Evolutionary conservation across 805 yeast genomes (phyloP).

Genomic region (Candida ficus): DNA sequence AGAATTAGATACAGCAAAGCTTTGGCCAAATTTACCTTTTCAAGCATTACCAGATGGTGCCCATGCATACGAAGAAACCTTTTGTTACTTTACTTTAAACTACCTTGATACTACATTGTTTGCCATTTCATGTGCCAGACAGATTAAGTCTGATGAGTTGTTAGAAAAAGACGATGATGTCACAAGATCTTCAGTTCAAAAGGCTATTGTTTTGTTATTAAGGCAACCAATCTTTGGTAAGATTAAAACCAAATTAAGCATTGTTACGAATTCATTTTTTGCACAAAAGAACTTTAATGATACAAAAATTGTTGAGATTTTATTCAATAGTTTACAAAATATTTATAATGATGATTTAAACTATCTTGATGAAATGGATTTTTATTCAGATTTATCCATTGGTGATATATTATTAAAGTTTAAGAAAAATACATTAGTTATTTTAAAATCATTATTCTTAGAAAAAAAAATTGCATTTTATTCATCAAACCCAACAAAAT

Average conservation of each 20-base stretch:
- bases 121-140: constrained; percentile 92
- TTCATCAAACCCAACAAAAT: constrained; percentile 70
- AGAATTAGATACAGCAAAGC: constrained; percentile 17
- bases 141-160: constrained; percentile 60
- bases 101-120: constrained; percentile 69
- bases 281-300: constrained; percentile 75
- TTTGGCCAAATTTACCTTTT: constrained; percentile 88
- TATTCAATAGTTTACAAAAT: constrained; percentile 60
- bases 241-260: constrained; percentile 82
- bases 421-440: constrained; percentile 51
- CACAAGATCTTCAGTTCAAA: constrained; percentile 86
- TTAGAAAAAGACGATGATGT: constrained; percentile 53
- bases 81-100: constrained; percentile 80
- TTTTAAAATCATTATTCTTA: constrained; percentile 72
- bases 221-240: constrained; percentile 85
- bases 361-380: constrained; percentile 45
- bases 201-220: constrained; percentile 81
- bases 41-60: constrained; percentile 97
- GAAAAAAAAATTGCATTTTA: constrained; percentile 73
- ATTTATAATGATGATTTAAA: constrained; percentile 28
- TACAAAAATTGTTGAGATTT: constrained; percentile 55
- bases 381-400: constrained; percentile 70
- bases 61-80: constrained; percentile 89
- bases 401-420: constrained; percentile 58
- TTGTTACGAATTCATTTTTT: constrained; percentile 83